Percentiles rank a stretch among this genome's conserved stretches.
Conservation (phyloP, 345 rosid species). For the Boechera stricta region DNA sequence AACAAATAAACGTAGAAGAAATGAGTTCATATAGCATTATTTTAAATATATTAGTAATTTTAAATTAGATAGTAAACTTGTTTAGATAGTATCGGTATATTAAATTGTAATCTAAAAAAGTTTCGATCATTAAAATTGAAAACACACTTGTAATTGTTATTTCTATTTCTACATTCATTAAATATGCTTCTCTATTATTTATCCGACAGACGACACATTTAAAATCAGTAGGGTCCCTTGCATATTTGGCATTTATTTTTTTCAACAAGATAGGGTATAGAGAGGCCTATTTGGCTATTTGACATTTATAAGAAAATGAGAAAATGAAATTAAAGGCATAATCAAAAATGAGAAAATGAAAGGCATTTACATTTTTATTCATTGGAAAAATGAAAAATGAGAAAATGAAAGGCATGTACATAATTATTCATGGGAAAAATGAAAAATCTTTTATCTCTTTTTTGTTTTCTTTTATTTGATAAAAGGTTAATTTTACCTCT, state of each 20-base stretch:
- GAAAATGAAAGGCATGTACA: constrained; percentile 14
- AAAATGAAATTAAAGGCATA: not conserved
- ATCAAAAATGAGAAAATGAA: not conserved
- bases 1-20: not conserved
- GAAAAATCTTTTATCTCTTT: not conserved
- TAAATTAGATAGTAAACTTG: no score
- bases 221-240: constrained; percentile 20
- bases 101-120: no score
- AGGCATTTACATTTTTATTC: constrained; percentile 9
- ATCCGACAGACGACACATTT: constrained; percentile 21
- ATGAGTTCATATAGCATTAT: not conserved
- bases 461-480: not conserved
- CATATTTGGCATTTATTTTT: constrained; percentile 19
- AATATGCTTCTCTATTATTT: constrained; percentile 4
- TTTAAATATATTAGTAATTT: not conserved
- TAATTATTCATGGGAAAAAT: not conserved
- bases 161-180: not conserved
- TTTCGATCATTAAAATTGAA: no score
- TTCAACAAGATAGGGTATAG: constrained; percentile 19
- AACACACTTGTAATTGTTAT: not conserved
- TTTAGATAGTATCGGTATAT: no score
- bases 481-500: not conserved
- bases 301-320: constrained; percentile 14
- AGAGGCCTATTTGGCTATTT: constrained; percentile 18
- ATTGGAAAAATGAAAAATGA: not conserved